Conservation (phyloP, 257 asterid species). For the Solanum corneliomulleri region DNA sequence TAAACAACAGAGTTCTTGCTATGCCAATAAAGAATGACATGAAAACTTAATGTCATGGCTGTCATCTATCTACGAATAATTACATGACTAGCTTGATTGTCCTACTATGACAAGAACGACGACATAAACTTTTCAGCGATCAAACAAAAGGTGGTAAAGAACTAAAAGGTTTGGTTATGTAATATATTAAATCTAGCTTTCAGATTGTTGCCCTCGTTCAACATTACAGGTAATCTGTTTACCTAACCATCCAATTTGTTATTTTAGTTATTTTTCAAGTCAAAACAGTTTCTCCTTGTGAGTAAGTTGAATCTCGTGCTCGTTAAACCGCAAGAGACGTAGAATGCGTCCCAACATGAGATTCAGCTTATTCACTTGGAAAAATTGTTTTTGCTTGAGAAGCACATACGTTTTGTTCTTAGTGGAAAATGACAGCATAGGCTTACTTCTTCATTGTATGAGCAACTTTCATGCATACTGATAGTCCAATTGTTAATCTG, state of each 20-base stretch:
- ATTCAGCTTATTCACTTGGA: constrained; percentile 46
- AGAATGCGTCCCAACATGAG: constrained; percentile 57
- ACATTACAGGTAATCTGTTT: neutral
- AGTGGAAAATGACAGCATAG: constrained; percentile 55
- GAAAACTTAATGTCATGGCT: neutral
- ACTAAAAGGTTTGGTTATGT: neutral
- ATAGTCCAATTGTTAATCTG: neutral
- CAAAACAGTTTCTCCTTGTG: constrained; percentile 57
- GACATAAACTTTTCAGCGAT: neutral
- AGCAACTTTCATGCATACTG: constrained; percentile 43
- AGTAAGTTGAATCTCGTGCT: constrained; percentile 38
- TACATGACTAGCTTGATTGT: neutral
- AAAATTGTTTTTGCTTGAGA: constrained; percentile 44
- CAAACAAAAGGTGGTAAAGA: neutral
- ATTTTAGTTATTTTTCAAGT: constrained; percentile 26
- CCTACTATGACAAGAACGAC: neutral
- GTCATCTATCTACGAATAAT: neutral
- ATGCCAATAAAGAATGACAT: no score
- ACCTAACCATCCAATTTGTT: neutral
- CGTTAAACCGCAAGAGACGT: constrained; percentile 36
- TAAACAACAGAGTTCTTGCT: no score
- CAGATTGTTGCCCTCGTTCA: neutral
- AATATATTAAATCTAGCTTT: neutral
- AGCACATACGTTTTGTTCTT: constrained; percentile 55
- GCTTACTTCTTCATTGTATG: constrained; percentile 45